These are phyloP conservation scores for Cordyceps militaris DNA, from an alignment of 2,329 filamentous ascomycete species.

Conservation along the genomic window DNA sequence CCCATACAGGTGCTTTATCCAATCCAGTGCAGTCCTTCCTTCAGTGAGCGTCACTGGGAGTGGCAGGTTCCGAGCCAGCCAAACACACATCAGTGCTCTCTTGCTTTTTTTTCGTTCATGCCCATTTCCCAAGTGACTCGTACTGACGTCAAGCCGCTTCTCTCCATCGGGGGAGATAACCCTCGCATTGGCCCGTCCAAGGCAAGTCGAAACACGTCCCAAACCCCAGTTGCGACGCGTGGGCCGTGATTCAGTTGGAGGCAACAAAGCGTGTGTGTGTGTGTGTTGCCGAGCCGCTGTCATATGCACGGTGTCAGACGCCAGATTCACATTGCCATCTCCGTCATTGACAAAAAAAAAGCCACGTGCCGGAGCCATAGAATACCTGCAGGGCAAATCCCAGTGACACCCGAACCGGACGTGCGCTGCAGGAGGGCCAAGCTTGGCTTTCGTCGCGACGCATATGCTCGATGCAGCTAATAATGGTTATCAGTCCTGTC, in stretches of 20 bases:
- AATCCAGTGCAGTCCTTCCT: no score
- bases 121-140: background rate
- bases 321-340: no score
- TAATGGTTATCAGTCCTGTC: background rate
- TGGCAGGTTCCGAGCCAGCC: no score
- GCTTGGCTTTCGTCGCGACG: background rate
- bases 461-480: constrained; percentile 1
- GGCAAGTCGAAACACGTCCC: background rate
- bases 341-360: no score
- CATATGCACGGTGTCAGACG: background rate
- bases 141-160: no score
- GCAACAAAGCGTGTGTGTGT: no score
- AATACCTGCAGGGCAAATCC: background rate
- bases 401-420: background rate
- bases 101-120: no score
- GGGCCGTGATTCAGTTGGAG: constrained; percentile 3
- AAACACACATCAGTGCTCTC: no score
- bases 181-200: background rate
- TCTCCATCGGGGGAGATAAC: no score
- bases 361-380: background rate
- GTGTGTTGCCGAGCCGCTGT: background rate
- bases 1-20: background rate
- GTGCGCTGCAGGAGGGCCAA: background rate
- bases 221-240: constrained; percentile 6
- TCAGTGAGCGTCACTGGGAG: no score